phyloP scores from a whole-genome alignment of 768 basidiomycete genomes.

The Boletales sp. region DNA sequence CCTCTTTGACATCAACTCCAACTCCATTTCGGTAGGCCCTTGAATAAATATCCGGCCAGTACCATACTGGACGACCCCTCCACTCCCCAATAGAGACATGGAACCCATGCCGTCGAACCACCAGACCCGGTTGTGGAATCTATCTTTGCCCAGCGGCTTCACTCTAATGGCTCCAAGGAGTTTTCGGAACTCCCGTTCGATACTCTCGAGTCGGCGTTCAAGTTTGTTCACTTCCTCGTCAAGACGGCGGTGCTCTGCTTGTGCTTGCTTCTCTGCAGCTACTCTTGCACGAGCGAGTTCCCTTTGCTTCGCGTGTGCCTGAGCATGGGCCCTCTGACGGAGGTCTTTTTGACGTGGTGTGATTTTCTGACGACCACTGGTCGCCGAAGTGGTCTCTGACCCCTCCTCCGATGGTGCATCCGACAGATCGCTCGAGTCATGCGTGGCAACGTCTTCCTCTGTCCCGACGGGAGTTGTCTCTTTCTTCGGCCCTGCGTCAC shows the following conservation, averaged over 20 bases:
- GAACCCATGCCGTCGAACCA: conserved; percentile 98
- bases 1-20: conserved; percentile 62
- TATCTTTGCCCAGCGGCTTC: conserved; percentile 85
- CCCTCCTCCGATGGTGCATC: conserved; percentile 62
- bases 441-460: conserved; percentile 56
- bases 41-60: conserved; percentile 91
- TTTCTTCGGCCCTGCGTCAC: conserved; percentile 51
- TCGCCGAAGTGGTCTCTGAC: conserved; percentile 54
- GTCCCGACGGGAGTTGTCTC: conserved; percentile 37
- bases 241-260: conserved; percentile 78
- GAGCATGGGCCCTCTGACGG: conserved; percentile 50
- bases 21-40: conserved; percentile 82
- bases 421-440: conserved; percentile 70
- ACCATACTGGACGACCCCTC: conserved; percentile 78
- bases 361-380: conserved; percentile 38
- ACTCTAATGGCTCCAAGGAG: conserved; percentile 80
- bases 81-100: conserved; percentile 71
- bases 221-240: conserved; percentile 86
- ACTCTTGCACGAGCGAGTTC: conserved; percentile 76
- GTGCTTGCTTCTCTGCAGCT: conserved; percentile 74
- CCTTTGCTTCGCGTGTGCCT: conserved; percentile 70
- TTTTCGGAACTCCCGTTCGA: conserved; percentile 93
- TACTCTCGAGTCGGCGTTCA: conserved; percentile 75
- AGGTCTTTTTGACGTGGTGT: conserved; percentile 50
- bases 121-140: conserved; percentile 95